Evolutionary conservation across 2,329 filamentous ascomycete genomes (phyloP), one percentile per base, ranked within the genome.

Genomic region (Hypoxylon sp.): DNA sequence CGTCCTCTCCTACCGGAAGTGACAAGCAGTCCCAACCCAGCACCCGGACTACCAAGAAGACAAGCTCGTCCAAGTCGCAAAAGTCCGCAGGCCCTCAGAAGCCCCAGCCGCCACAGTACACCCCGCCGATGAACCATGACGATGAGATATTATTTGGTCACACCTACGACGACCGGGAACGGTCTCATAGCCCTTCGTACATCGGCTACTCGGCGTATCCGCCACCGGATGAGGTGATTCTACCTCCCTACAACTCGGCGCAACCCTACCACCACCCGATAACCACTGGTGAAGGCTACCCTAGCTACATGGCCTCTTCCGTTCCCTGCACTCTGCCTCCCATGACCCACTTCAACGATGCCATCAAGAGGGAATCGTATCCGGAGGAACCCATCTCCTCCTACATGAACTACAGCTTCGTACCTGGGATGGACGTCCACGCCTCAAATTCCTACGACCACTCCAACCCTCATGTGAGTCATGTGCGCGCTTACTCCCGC

Each of bases 381-480:
- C 82, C 81, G 70, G 87, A 89, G 68, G 83, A 85, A 49, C 82
- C 86, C 57, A 83, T 91, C 75, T 87, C 84, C 70, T 85, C 89
- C 4, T 91, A 89, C 78, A 86, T 91, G 80, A 85, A 82, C 80
- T 93, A 92, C 77, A 82, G 84, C 70, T 89, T 88, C 72, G 83
- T 91, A 77, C 82, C 85, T 61, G 83, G 84, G 52, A 85, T 92
- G 75, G 89, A 91, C 72, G 85, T 91, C 71, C 84, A 84, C 75
- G 80, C 82, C 63, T 80, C 83, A 61, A 83, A 86, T 71, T 82
- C 85, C 24, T 93, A 92, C 82, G 87, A 91, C 76, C 82, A 88
- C 72, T 86, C 87, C 78, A 86, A 87, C 79, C 87, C 89, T 84
- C 90, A 92, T 87, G 91, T 93, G 89, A 90, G 88, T 89, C 81